These are phyloP conservation scores for Zea luxurians DNA, from an alignment of 176 grass and related monocot genomes.

Conservation along the genomic window DNA sequence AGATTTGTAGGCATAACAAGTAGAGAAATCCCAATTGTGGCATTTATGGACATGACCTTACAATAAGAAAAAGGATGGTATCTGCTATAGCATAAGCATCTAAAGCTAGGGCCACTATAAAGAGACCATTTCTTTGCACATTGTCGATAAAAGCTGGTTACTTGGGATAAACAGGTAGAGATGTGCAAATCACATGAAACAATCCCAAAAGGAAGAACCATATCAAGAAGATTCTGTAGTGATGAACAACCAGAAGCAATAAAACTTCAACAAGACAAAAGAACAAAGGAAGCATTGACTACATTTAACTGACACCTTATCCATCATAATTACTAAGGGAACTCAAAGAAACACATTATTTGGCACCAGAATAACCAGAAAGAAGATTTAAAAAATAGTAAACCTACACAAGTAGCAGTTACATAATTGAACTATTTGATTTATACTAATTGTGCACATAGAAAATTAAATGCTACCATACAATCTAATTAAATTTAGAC, in stretches of 20 bases:
- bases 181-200: slow-evolving; percentile 11
- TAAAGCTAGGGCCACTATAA: neutral
- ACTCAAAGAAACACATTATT: neutral
- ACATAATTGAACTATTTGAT: slow-evolving; percentile 13
- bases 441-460: neutral
- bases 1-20: slow-evolving; percentile 20
- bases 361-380: slow-evolving; percentile 8
- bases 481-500: slow-evolving; percentile 10
- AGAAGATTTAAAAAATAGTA: slow-evolving; percentile 29
- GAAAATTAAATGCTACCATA: slow-evolving; percentile 17
- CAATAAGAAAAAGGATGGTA: neutral
- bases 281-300: neutral
- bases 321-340: neutral
- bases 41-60: slow-evolving; percentile 6
- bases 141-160: neutral
- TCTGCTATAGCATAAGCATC: neutral
- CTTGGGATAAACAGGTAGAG: neutral
- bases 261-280: slow-evolving; percentile 8
- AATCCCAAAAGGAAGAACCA: slow-evolving; percentile 7
- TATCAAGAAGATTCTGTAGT: slow-evolving; percentile 3
- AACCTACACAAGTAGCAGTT: slow-evolving; percentile 19
- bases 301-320: neutral
- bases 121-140: neutral
- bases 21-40: slow-evolving; percentile 25
- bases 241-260: neutral